Evolutionary conservation across 2,329 filamentous ascomycete genomes (phyloP).

Genomic region (Aspergillus terreus): DNA sequence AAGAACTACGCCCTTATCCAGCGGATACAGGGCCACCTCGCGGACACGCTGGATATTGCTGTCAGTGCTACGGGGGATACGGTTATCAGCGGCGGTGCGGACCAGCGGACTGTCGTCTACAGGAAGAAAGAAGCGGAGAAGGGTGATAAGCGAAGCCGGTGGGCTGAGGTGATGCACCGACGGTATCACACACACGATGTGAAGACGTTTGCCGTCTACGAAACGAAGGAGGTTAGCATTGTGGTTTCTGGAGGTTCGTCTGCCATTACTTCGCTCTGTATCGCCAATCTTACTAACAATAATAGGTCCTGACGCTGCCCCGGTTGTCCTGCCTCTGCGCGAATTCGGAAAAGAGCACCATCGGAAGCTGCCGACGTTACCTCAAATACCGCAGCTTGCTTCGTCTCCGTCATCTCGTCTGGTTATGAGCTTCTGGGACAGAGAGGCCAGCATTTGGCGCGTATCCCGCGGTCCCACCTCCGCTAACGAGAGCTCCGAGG

Average conservation of each 20-base stretch:
- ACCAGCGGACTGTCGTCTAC: constrained; percentile 81
- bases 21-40: constrained; percentile 78
- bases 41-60: constrained; percentile 86
- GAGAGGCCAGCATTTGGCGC: constrained; percentile 80
- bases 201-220: constrained; percentile 88
- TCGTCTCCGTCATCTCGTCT: constrained; percentile 72
- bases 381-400: constrained; percentile 69
- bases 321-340: constrained; percentile 75
- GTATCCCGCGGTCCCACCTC: constrained; percentile 49
- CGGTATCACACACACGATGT: constrained; percentile 92
- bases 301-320: constrained; percentile 77
- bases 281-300: constrained; percentile 7
- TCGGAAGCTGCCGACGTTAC: constrained; percentile 75
- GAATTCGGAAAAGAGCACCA: constrained; percentile 77
- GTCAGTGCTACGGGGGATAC: constrained; percentile 74
- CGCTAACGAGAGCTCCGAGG: constrained; percentile 38
- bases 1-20: constrained; percentile 87
- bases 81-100: constrained; percentile 88
- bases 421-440: constrained; percentile 88
- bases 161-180: constrained; percentile 81
- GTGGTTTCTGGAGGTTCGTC: constrained; percentile 81
- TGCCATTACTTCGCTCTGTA: neutral
- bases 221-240: constrained; percentile 77
- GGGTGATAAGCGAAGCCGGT: constrained; percentile 59
- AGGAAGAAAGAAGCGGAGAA: constrained; percentile 53